Evolutionary conservation across 805 yeast genomes (phyloP).

Genomic region (Hanseniaspora singularis): DNA sequence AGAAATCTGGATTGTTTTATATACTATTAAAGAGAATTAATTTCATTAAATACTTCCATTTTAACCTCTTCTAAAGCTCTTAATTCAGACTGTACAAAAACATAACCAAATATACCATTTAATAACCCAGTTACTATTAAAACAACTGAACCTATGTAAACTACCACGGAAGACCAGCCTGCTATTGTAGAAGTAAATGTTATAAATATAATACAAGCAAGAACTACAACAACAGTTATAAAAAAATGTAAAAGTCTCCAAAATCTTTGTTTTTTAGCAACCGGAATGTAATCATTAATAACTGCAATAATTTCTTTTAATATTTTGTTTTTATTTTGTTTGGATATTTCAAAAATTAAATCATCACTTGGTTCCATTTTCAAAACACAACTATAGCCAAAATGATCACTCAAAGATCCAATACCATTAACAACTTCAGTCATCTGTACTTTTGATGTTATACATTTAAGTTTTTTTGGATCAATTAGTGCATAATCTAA

Average conservation of each 20-base stretch:
- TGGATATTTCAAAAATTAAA: conserved; percentile 3
- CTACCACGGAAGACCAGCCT: conserved; percentile 56
- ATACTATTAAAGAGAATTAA: conserved; percentile 7
- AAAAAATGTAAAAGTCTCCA: conserved; percentile 61
- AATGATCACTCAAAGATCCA: conserved; percentile 85
- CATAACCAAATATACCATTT: conserved; percentile 64
- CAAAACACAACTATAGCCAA: conserved; percentile 53
- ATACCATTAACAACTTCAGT: conserved; percentile 54
- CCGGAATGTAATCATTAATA: conserved; percentile 39
- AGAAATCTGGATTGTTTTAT: not conserved
- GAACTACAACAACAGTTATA: conserved; percentile 38
- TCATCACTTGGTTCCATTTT: conserved; percentile 19
- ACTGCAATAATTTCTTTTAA: conserved; percentile 41
- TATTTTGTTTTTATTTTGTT: conserved; percentile 16
- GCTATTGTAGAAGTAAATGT: conserved; percentile 46
- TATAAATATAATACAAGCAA: conserved; percentile 44
- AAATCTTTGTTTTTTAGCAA: conserved; percentile 44
- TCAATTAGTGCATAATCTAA: conserved; percentile 83
- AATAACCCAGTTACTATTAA: conserved; percentile 55
- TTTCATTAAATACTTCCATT: conserved; percentile 44
- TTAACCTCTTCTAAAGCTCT: conserved; percentile 69
- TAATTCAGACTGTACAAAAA: conserved; percentile 71
- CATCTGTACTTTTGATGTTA: conserved; percentile 59
- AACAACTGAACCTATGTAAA: conserved; percentile 44
- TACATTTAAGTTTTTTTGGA: conserved; percentile 37